These are phyloP conservation scores for Hypoxylon crocopeplum DNA, from an alignment of 495 filamentous ascomycete genomes.

Conservation along the genomic window DNA sequence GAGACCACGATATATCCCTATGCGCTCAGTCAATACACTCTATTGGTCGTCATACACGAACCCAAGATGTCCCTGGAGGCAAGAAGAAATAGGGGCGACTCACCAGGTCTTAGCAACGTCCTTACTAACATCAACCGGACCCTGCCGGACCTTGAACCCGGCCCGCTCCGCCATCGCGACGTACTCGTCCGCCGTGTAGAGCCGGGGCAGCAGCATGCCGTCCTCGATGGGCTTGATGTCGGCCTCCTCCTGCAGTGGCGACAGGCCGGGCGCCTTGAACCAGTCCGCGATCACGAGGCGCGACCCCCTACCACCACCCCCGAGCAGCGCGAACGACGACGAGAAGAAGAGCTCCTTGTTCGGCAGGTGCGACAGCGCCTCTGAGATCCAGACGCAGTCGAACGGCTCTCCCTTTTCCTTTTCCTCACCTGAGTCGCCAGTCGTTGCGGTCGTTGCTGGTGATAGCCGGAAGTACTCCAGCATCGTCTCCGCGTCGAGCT, in stretches of 20 bases:
- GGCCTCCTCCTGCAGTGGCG: constrained; percentile 48
- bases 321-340: constrained; percentile 53
- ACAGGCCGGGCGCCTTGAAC: constrained; percentile 57
- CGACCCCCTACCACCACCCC: constrained; percentile 33
- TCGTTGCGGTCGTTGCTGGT: constrained; percentile 3
- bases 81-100: constrained; percentile 13
- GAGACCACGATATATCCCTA: constrained; percentile 67
- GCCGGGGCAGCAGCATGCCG: constrained; percentile 62
- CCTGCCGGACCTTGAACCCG: constrained; percentile 49
- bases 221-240: constrained; percentile 66
- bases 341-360: constrained; percentile 62
- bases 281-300: constrained; percentile 64
- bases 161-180: constrained; percentile 53
- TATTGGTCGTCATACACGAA: no score
- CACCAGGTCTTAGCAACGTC: constrained; percentile 66
- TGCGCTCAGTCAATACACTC: neutral
- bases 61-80: no score
- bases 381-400: constrained; percentile 65
- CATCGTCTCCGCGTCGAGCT: constrained; percentile 67
- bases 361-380: constrained; percentile 64
- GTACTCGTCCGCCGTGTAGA: constrained; percentile 59
- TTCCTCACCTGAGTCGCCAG: neutral
- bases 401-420: constrained; percentile 41
- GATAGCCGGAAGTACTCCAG: constrained; percentile 54
- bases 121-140: constrained; percentile 61